Evolutionary conservation across 345 rosid genomes (phyloP).

Genomic region (Hevea brasiliensis): DNA sequence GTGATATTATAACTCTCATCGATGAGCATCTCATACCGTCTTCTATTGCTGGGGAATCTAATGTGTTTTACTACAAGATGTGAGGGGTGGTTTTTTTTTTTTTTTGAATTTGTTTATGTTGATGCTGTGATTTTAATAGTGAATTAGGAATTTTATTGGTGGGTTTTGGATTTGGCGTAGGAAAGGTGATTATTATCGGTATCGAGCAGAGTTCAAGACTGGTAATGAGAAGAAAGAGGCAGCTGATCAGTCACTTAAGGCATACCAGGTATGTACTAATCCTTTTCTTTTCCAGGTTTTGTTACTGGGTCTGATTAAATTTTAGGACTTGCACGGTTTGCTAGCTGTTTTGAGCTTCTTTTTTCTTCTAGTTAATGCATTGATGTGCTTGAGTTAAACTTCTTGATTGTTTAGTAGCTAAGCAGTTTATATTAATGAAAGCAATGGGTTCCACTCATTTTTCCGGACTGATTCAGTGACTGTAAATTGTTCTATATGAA

Average conservation of each 20-base stretch:
- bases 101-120: too few species aligned
- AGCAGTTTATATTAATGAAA: background rate
- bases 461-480: background rate
- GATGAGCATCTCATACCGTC: slow-evolving; percentile 57
- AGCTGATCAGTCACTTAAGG: slow-evolving; percentile 54
- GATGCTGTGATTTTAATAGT: too few species aligned
- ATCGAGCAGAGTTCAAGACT: slow-evolving; percentile 51
- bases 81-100: slow-evolving; percentile 8
- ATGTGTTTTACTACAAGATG: slow-evolving; percentile 59
- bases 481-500: background rate
- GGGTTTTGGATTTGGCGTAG: slow-evolving; percentile 25
- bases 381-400: background rate
- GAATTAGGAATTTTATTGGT: background rate
- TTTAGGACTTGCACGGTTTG: background rate
- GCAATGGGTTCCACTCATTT: background rate
- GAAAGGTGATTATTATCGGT: slow-evolving; percentile 62
- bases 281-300: background rate
- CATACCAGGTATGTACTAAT: slow-evolving; percentile 34
- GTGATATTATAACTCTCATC: slow-evolving; percentile 41
- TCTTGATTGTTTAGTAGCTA: background rate
- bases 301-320: background rate
- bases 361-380: background rate
- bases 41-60: slow-evolving; percentile 41
- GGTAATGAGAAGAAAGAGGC: slow-evolving; percentile 54
- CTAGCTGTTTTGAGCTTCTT: background rate